These are phyloP conservation scores for Lagenaria siceraria DNA, from an alignment of 306 rosid genomes.

Conservation along the genomic window DNA sequence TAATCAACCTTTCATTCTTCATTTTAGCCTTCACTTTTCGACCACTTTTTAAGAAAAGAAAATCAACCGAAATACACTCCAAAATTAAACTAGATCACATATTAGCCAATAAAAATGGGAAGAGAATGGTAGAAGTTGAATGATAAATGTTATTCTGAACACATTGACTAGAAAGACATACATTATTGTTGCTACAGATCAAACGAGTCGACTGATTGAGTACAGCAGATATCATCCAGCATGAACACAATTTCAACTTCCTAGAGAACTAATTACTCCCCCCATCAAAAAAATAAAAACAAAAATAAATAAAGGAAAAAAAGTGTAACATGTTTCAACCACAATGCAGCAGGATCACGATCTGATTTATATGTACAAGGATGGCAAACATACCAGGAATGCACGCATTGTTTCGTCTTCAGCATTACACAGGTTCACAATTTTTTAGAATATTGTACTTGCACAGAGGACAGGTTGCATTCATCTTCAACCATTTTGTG, in stretches of 20 bases:
- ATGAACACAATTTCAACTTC: not conserved
- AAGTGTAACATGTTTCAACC: not conserved
- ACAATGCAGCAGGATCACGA: not conserved
- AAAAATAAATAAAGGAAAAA: no score
- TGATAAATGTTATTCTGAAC: not conserved
- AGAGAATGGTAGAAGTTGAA: not conserved
- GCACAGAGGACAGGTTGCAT: conserved; percentile 98
- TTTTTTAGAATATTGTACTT: conserved; percentile 88
- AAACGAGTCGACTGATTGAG: not conserved
- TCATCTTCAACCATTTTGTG: conserved; percentile 89
- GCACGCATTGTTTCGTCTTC: not conserved
- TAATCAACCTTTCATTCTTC: no score
- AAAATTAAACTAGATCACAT: not conserved
- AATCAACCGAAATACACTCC: not conserved
- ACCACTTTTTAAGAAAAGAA: no score
- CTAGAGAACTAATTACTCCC: not conserved
- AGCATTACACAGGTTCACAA: conserved; percentile 49
- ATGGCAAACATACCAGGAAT: not conserved
- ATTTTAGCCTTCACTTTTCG: no score
- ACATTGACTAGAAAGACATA: not conserved
- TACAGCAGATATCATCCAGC: not conserved
- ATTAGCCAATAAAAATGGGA: not conserved
- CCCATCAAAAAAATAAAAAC: no score
- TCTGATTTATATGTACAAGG: not conserved
- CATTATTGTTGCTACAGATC: not conserved